phyloP scores from a whole-genome alignment of 2,329 filamentous ascomycete genomes.

The Aspergillus glaucus region DNA sequence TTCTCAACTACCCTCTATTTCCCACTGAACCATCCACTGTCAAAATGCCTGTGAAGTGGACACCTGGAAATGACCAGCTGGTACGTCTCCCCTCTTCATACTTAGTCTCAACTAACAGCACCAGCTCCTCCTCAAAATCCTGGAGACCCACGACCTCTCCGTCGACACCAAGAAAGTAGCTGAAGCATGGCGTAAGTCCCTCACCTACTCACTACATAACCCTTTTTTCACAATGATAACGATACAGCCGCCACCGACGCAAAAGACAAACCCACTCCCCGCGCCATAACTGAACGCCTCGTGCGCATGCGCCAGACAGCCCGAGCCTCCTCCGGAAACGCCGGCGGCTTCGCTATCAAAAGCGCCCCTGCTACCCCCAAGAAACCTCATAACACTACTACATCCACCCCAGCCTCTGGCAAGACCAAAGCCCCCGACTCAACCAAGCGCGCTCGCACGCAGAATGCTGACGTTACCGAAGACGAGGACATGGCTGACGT shows the following conservation, averaged over 20 bases:
- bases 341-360: conserved; percentile 14
- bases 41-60: conserved; percentile 34
- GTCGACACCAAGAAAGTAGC: conserved; percentile 31
- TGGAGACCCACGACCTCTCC: conserved; percentile 32
- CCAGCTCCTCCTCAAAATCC: conserved; percentile 36
- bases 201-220: not conserved
- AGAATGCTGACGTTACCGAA: not conserved
- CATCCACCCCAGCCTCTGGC: not conserved
- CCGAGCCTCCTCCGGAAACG: conserved; percentile 6
- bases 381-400: not conserved
- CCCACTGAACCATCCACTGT: not conserved
- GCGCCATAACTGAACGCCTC: conserved; percentile 36
- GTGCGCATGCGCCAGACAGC: conserved; percentile 26
- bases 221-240: not conserved
- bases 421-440: conserved; percentile 9
- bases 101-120: not conserved
- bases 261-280: conserved; percentile 27
- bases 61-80: conserved; percentile 30
- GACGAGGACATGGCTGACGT: not conserved
- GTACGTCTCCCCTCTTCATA: conserved; percentile 15
- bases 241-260: conserved; percentile 10
- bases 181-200: conserved; percentile 33
- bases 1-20: not conserved
- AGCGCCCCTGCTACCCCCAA: conserved; percentile 1
- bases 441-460: conserved; percentile 12